Conservation (phyloP, 148 eudicot species). For the Rhododendron molle region DNA sequence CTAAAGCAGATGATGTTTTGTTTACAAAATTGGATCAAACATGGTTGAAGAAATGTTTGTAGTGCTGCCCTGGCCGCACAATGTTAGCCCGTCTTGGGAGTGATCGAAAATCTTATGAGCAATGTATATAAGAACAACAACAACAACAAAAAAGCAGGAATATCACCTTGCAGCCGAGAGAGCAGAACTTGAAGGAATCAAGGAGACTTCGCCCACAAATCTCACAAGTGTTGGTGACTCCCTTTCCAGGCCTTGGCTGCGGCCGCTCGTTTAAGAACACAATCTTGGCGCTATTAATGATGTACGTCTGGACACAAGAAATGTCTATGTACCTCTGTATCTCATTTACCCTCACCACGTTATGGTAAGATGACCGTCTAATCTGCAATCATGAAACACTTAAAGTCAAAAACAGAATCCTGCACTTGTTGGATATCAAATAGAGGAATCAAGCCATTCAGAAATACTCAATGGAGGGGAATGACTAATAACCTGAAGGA, state of each 20-base stretch:
- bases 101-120: neutral
- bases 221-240: conserved; percentile 40
- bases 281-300: conserved; percentile 43
- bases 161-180: conserved; percentile 56
- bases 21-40: neutral
- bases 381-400: conserved; percentile 25
- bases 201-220: conserved; percentile 44
- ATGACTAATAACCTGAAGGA: conserved; percentile 31
- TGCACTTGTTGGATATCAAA: neutral
- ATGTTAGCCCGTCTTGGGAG: neutral
- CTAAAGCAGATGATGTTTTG: neutral
- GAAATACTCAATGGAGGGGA: neutral
- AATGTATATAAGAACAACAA: neutral
- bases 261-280: conserved; percentile 46
- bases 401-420: neutral
- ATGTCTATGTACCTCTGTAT: conserved; percentile 46
- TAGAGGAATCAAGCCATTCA: neutral
- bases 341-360: conserved; percentile 50
- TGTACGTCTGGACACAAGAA: conserved; percentile 45
- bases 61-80: neutral
- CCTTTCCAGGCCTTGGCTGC: conserved; percentile 43
- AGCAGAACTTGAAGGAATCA: conserved; percentile 54
- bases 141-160: neutral
- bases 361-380: conserved; percentile 47
- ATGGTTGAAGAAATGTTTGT: neutral